Base-by-base conservation (phyloP, 2,329 filamentous ascomycete species). In the Leptographium galeiforme region DNA sequence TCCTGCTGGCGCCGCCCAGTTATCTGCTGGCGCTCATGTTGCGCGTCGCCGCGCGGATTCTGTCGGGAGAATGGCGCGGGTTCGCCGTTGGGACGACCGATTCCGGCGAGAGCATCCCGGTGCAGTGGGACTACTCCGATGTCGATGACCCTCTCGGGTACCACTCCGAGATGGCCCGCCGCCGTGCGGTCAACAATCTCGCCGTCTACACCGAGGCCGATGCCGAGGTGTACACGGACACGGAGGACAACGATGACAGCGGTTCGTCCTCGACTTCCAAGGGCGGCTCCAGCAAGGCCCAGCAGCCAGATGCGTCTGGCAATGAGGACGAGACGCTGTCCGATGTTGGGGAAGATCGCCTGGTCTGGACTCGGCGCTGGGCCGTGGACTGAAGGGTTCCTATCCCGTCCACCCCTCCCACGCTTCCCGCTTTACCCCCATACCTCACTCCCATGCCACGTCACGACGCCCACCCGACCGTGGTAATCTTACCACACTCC, bases 21-120 rank as follows among this genome's bases (percentile, higher is more conserved):
- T 81, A 90, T 61, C 76, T 95, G 2, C 78, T 95, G 39, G 75
- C 80, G 32, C 72, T 95, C 43, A 89, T 95, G 75, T 76, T 95
- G 6, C 81, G 82, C 53, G 87, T 95, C 54, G 87, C 89, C 1
- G 83, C 86, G 0, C 82, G 79, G 57, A 88, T 95, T 57, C 77
- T 82, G 1, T 73, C 74, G 34, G 79, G 78, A 18, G 74, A 79
- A 68, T 81, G 77, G 82, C 71, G 78, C 62, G 85, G 78, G 57
- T 68, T 77, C 59, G 72, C 80, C 51, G 73, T 75, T 50, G 78
- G 78, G 12, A 55, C 48, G 34, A 72, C 72, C 36, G 77, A 81
- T 53, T 64, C 67, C 16, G 77, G 77, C 10, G 75, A 78, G 60
- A 64, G 67, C 55, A 76, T 80, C 32, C 73, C 75, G 2, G 79